Base-by-base conservation (phyloP, 2,329 filamentous ascomycete species). In the Gaeumannomyces tritici region DNA sequence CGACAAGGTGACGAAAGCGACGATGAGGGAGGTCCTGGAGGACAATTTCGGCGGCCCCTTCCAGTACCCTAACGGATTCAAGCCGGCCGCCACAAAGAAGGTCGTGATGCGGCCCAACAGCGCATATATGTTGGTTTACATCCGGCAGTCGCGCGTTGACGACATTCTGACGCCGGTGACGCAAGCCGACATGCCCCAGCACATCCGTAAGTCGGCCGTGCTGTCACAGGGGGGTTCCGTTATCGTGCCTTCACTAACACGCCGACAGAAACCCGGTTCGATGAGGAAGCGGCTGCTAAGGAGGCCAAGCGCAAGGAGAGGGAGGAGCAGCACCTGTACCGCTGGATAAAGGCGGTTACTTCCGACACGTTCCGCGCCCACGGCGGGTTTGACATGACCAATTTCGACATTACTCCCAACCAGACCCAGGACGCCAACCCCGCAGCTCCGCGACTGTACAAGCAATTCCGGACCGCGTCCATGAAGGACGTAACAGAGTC, bases 61-160 rank as follows among this genome's bases (percentile, higher is more conserved):
- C 71, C 79, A 76, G 31, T 74, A 78, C 7, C 74, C 80, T 1
- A 80, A 80, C 62, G 78, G 79, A 12, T 68, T 76, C 15, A 79
- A 80, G n/a, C 71, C 77, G 2, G 73, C 76, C 3, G 69, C 77
- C n/a, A 78, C 81, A 60, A 86, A 84, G 73, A 83, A 83, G 70
- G 74, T 55, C 78, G 4, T 85, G 69, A 82, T 88, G 76, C 81
- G 86, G 62, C 84, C 86, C 64, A 88, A 87, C 75, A 99, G 93
- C 73, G 96, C 95, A 6, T 99, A 99, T 80, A 99, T 99, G 95
- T 77, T 99, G 80, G 96, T 99, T 2, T 99, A 99, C 72, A 91
- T 99, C 67, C 88, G 95, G 57, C 90, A 96, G 73, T 89, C 88
- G 61, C 85, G 88, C 63, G 76, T 96, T n/a, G 90, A 96, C 70